These are phyloP conservation scores for Aspergillus mulundensis DNA, from an alignment of 495 filamentous ascomycete genomes.

Conservation along the genomic window DNA sequence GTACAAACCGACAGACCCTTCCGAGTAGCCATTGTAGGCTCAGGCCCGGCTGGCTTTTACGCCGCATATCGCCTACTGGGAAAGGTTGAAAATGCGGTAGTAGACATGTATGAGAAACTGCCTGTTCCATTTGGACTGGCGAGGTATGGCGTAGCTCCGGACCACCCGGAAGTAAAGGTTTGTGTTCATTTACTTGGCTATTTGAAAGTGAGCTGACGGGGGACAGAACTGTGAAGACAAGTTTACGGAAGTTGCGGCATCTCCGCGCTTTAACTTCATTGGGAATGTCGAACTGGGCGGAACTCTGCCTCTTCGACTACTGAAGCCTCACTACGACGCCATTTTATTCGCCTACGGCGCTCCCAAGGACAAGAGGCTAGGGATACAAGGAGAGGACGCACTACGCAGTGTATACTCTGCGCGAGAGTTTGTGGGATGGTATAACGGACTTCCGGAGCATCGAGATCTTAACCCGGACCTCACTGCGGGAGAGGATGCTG, in stretches of 20 bases:
- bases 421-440: slow-evolving; percentile 95
- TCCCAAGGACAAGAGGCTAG: slow-evolving; percentile 70
- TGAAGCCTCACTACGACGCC: slow-evolving; percentile 85
- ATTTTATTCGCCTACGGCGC: slow-evolving; percentile 93
- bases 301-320: slow-evolving; percentile 59
- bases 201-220: background rate
- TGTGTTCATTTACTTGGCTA: background rate
- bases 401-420: slow-evolving; percentile 78
- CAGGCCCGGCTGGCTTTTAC: slow-evolving; percentile 95
- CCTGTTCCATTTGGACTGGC: slow-evolving; percentile 92
- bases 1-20: slow-evolving; percentile 50
- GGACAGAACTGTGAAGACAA: slow-evolving; percentile 87
- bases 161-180: slow-evolving; percentile 98
- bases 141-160: slow-evolving; percentile 89
- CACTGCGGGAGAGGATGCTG: slow-evolving; percentile 71
- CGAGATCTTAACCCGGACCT: slow-evolving; percentile 73
- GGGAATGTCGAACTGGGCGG: slow-evolving; percentile 82
- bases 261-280: slow-evolving; percentile 81
- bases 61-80: slow-evolving; percentile 79
- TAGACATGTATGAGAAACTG: slow-evolving; percentile 95
- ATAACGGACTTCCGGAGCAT: slow-evolving; percentile 89
- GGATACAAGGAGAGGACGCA: slow-evolving; percentile 73
- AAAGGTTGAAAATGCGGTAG: slow-evolving; percentile 62
- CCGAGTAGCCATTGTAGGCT: slow-evolving; percentile 85
- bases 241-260: slow-evolving; percentile 80